Base-by-base conservation (phyloP, 1,284 basidiomycete species). In the Stereum hirsutum region DNA sequence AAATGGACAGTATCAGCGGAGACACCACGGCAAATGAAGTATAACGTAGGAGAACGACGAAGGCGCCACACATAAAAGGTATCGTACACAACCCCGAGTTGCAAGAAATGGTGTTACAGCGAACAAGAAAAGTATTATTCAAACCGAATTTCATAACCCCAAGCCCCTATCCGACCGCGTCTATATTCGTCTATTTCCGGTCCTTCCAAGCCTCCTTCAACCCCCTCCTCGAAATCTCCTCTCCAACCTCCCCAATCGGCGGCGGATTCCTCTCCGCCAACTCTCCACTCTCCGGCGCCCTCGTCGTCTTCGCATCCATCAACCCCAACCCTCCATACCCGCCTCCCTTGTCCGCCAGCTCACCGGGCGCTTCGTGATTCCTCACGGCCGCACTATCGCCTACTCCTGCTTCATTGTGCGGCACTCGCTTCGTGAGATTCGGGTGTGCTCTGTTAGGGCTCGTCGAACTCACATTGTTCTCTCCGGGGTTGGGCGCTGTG, bases 311-410 rank as follows among this genome's bases (percentile, higher is more conserved):
- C 43, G 49, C 49, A 39, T 61, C 68, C 50, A 75, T 64, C 35
- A 80, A 55, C 4, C 70, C 61, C 46, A 72, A 52, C 36, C 72
- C 72, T 5, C 69, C 67, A 43, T 62, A 53, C 42, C 65, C 64
- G 3, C 70, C 68, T 8, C 62, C 65, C 33, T 59, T 55, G 42
- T 54, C 53, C 21, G 60, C 60, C 65, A 71, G 68, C 53, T 65
- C 64, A 19, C 70, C 74, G 35, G 67, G 67, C 31, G 68, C 69
- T 40, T 60, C 59, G 35, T 57, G 46, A 48, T 64, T 56, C 43
- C 72, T 61, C 31, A 74, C 58, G 19, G 68, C 68, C 14, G 67
- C 60, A 55, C 68, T 74, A 53, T 67, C 63, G 28, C 68, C 67
- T 43, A 72, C 59, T 44, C 71, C 73, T 43, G 57, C 52, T 43